These are phyloP conservation scores for Neurospora sp. DNA, from an alignment of 495 filamentous ascomycete genomes.

Conservation along the genomic window DNA sequence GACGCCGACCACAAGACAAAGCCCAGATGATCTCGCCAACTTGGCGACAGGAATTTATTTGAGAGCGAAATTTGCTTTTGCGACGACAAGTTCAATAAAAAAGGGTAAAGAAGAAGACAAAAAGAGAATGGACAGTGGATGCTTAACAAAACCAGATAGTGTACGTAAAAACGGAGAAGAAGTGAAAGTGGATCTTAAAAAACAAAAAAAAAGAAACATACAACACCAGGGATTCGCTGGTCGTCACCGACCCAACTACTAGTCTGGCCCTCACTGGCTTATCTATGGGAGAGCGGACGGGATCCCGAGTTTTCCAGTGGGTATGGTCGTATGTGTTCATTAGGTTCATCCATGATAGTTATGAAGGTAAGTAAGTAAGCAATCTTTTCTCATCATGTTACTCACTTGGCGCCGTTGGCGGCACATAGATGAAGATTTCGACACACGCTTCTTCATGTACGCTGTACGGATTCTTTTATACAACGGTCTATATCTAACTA, in stretches of 20 bases:
- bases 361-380: not conserved
- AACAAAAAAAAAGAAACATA: constrained; percentile 13
- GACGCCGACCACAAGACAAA: too few species aligned
- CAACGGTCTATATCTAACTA: not conserved
- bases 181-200: too few species aligned
- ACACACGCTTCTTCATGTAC: not conserved
- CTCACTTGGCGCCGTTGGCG: not conserved
- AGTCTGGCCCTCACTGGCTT: constrained; percentile 18
- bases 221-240: constrained; percentile 23
- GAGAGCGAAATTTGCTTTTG: too few species aligned
- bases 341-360: not conserved
- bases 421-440: not conserved
- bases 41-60: not conserved
- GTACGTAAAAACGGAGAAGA: too few species aligned
- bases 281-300: constrained; percentile 43
- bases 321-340: not conserved
- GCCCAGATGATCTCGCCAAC: not conserved
- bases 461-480: not conserved
- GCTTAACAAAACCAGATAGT: too few species aligned
- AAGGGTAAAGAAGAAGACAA: not conserved
- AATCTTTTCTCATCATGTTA: not conserved
- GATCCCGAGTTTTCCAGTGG: constrained; percentile 33
- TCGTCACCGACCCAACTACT: constrained; percentile 26
- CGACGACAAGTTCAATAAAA: too few species aligned
- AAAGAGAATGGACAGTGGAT: too few species aligned